Evolutionary conservation across 495 filamentous ascomycete genomes (phyloP).

Genomic region (Podospora pseudocomata): DNA sequence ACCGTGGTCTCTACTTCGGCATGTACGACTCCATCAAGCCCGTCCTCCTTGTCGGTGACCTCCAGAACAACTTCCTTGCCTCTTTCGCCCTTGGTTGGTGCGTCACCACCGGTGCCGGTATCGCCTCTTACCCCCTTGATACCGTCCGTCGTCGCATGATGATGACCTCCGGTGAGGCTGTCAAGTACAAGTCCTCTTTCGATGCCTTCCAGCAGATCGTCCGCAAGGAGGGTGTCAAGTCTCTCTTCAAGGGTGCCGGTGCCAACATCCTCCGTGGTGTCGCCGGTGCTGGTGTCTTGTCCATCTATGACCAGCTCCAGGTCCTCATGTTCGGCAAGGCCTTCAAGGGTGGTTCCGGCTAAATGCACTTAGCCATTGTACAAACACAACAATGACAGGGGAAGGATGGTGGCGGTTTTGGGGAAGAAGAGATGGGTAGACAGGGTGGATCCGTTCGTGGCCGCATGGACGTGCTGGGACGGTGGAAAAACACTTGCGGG

Average conservation of each 20-base stretch:
- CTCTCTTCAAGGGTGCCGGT: constrained; percentile 99
- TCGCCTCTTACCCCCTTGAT: constrained; percentile 99
- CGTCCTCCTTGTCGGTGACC: constrained; percentile 83
- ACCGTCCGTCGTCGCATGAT: constrained; percentile 99
- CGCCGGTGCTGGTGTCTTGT: constrained; percentile 99
- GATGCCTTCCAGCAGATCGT: constrained; percentile 95
- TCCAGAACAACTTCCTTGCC: constrained; percentile 97
- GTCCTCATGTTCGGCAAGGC: constrained; percentile 98
- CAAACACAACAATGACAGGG: constrained; percentile 33
- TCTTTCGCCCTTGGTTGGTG: constrained; percentile 98
- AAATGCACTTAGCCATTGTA: constrained; percentile 47
- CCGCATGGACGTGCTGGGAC: constrained; percentile 24
- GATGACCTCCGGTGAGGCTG: constrained; percentile 96
- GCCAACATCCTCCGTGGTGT: constrained; percentile 99
- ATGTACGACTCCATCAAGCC: constrained; percentile 99
- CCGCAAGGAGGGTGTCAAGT: constrained; percentile 92
- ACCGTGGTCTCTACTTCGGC: constrained; percentile 99
- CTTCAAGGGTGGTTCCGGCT: constrained; percentile 89
- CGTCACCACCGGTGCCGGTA: constrained; percentile 99
- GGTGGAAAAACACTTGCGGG: constrained; percentile 27
- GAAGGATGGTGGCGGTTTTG: constrained; percentile 24
- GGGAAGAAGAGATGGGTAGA: constrained; percentile 22
- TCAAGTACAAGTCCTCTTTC: constrained; percentile 96
- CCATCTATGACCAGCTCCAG: constrained; percentile 99
- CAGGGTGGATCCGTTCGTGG: constrained; percentile 23